phyloP scores from a whole-genome alignment of 2,329 filamentous ascomycete species.

The Phialophora chinensis region DNA sequence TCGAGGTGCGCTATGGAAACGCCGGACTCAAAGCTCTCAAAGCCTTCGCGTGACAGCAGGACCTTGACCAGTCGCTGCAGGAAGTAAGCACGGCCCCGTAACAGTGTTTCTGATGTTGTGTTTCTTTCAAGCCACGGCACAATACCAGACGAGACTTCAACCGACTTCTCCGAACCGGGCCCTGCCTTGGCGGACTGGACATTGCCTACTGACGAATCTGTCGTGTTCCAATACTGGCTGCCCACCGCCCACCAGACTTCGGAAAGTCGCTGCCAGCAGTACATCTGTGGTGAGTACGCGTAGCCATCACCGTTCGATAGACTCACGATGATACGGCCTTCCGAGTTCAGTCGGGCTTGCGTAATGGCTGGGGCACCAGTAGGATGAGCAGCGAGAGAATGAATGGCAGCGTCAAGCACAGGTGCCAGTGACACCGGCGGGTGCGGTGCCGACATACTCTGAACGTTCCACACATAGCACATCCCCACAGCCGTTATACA shows the following conservation, averaged over 20 bases:
- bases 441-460: constrained; percentile 80
- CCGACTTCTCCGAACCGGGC: constrained; percentile 57
- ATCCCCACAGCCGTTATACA: constrained; percentile 87
- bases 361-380: constrained; percentile 84
- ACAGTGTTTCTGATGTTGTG: constrained; percentile 88
- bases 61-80: constrained; percentile 90
- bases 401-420: constrained; percentile 82
- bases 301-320: constrained; percentile 95
- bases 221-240: constrained; percentile 98
- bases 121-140: constrained; percentile 92
- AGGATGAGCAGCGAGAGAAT: constrained; percentile 77
- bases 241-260: constrained; percentile 98
- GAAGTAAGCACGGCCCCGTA: constrained; percentile 90
- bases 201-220: constrained; percentile 84
- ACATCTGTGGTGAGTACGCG: constrained; percentile 84
- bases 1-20: constrained; percentile 95
- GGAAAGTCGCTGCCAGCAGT: constrained; percentile 91
- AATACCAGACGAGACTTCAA: constrained; percentile 82
- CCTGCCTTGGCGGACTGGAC: constrained; percentile 69
- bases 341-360: constrained; percentile 87
- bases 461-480: constrained; percentile 93
- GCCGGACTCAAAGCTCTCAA: constrained; percentile 86
- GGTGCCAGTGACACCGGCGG: constrained; percentile 88
- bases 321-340: constrained; percentile 84
- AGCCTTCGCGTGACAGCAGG: constrained; percentile 84